Conservation (phyloP, 2,329 filamentous ascomycete genomes). For the Fusarium succisae region DNA sequence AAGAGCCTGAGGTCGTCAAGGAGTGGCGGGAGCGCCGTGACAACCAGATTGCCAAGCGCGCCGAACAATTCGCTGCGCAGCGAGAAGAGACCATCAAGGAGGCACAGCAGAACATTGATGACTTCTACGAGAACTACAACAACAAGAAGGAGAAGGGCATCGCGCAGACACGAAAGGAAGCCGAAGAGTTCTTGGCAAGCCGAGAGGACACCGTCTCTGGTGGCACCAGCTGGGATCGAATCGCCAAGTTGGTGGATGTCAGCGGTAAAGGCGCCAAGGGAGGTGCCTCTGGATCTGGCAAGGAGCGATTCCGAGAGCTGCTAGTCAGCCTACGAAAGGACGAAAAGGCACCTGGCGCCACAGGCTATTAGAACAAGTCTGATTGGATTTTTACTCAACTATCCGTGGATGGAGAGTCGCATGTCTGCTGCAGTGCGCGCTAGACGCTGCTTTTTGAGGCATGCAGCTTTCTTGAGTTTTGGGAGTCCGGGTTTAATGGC, state of each 20-base stretch:
- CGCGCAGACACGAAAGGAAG: slow-evolving; percentile 87
- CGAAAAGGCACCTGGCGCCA: slow-evolving; percentile 79
- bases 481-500: slow-evolving; percentile 46
- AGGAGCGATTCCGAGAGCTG: slow-evolving; percentile 94
- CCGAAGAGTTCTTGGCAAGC: slow-evolving; percentile 88
- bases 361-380: slow-evolving; percentile 61
- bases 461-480: slow-evolving; percentile 37
- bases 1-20: slow-evolving; percentile 88
- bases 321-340: slow-evolving; percentile 90
- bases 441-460: slow-evolving; percentile 31
- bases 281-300: slow-evolving; percentile 88
- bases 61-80: slow-evolving; percentile 82
- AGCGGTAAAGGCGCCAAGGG: slow-evolving; percentile 92
- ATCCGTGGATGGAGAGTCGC: slow-evolving; percentile 13
- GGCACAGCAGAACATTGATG: slow-evolving; percentile 93
- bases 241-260: slow-evolving; percentile 96
- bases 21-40: slow-evolving; percentile 94
- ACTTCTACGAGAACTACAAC: slow-evolving; percentile 99
- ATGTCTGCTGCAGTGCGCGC: slow-evolving; percentile 37
- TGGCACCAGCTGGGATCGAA: slow-evolving; percentile 98
- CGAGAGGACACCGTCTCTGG: slow-evolving; percentile 93
- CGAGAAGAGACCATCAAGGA: slow-evolving; percentile 88
- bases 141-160: slow-evolving; percentile 96
- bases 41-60: slow-evolving; percentile 81
- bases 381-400: slow-evolving; percentile 10